Conservation (phyloP, 805 yeast genomes). For the Starmerella cellae region DNA sequence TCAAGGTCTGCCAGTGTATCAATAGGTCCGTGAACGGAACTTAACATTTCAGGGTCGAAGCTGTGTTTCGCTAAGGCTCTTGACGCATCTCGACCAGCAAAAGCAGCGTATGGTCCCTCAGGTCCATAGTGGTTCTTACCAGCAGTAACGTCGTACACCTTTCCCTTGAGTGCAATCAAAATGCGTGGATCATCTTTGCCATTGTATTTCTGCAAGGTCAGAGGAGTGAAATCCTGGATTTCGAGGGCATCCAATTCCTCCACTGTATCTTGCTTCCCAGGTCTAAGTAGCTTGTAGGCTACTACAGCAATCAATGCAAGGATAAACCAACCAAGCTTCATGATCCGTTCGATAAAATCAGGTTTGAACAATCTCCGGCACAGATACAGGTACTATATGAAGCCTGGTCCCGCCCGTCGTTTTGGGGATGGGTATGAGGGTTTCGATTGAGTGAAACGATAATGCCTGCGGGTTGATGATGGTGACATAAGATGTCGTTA, state of each 20-base stretch:
- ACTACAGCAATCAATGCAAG: conserved; percentile 6
- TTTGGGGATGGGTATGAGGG: no score
- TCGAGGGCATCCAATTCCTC: conserved; percentile 24
- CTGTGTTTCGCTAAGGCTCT: conserved; percentile 83
- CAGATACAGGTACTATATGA: no score
- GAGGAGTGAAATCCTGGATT: conserved; percentile 51
- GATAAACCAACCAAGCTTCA: conserved; percentile 4
- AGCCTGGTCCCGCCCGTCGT: no score
- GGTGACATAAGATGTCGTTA: no score
- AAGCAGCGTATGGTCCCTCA: conserved; percentile 84
- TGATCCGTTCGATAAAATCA: no score
- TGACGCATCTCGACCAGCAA: conserved; percentile 93
- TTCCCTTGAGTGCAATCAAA: conserved; percentile 76
- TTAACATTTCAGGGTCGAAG: conserved; percentile 56
- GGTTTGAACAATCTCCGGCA: no score
- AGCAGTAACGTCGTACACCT: conserved; percentile 66
- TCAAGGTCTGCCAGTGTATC: conserved; percentile 55
- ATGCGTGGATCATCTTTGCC: conserved; percentile 70
- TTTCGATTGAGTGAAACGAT: no score
- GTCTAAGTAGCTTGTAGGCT: conserved; percentile 4
- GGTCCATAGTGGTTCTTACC: conserved; percentile 89
- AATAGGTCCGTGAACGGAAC: conserved; percentile 60
- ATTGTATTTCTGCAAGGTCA: conserved; percentile 56
- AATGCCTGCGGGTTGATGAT: no score
- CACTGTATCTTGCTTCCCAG: background rate